phyloP scores from a whole-genome alignment of 306 rosid genomes.

The Morella rubra region DNA sequence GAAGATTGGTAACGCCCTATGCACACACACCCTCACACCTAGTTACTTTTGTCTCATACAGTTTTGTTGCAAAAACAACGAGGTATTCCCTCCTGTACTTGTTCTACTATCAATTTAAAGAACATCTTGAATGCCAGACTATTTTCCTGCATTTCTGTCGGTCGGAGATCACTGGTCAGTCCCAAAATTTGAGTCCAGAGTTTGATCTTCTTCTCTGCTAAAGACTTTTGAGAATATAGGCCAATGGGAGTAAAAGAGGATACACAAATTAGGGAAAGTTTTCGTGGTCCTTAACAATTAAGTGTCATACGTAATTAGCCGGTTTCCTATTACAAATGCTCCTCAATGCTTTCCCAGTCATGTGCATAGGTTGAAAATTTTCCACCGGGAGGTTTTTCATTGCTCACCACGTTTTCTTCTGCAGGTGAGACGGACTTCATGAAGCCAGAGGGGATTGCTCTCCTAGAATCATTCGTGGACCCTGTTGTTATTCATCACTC shows the following conservation, averaged over 20 bases:
- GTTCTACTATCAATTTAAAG: too few species aligned
- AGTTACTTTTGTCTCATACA: background rate
- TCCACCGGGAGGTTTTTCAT: background rate
- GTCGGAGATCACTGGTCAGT: too few species aligned
- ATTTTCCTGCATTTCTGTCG: too few species aligned
- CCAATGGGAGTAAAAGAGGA: too few species aligned
- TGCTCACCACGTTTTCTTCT: slow-evolving; percentile 10
- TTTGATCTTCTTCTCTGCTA: background rate
- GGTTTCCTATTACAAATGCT: too few species aligned
- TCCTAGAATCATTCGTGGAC: slow-evolving; percentile 37
- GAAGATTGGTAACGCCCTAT: background rate
- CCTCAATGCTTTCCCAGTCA: too few species aligned
- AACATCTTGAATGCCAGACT: too few species aligned
- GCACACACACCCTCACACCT: too few species aligned
- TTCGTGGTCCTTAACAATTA: background rate
- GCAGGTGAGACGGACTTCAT: slow-evolving; percentile 48
- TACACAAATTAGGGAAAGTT: background rate
- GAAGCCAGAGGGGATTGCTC: slow-evolving; percentile 41
- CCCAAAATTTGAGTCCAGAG: background rate
- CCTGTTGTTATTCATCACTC: slow-evolving; percentile 55
- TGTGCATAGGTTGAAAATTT: background rate
- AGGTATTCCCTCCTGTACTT: too few species aligned
- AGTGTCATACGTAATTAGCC: background rate
- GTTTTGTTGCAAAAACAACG: too few species aligned
- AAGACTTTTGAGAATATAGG: too few species aligned